A percentile compares a stretch with the other conserved stretches of the same genome.
These are phyloP conservation scores for Tetrapisispora taiwanensis DNA, from an alignment of 805 yeast genomes.

Conservation along the genomic window DNA sequence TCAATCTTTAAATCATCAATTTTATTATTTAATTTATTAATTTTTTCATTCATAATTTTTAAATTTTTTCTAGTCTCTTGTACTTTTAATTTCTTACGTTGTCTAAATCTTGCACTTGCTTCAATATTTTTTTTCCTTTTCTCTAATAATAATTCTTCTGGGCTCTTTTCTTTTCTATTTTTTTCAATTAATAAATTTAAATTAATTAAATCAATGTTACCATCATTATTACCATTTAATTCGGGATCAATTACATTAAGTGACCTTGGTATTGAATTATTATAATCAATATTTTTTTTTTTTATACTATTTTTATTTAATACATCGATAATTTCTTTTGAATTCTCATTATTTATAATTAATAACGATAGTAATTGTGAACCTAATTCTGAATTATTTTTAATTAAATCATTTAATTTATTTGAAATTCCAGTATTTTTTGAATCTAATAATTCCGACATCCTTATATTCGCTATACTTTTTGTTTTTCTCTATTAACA, in stretches of 20 bases:
- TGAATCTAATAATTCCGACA: not conserved
- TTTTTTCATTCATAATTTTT: constrained; percentile 12
- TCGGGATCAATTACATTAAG: not conserved
- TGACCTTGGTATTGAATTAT: not conserved
- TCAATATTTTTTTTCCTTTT: constrained; percentile 85
- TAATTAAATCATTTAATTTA: constrained; percentile 17
- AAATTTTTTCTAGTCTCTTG: constrained; percentile 16
- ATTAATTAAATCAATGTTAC: not conserved
- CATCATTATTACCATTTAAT: not conserved
- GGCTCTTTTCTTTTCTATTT: not conserved
- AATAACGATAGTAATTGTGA: constrained; percentile 23
- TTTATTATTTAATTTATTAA: constrained; percentile 14
- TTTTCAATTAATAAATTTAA: not conserved
- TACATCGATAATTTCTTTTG: constrained; percentile 22
- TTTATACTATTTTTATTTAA: not conserved
- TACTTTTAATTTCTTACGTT: constrained; percentile 30
- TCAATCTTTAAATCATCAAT: constrained; percentile 20
- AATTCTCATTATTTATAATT: constrained; percentile 24
- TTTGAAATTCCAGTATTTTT: constrained; percentile 6
- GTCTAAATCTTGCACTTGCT: constrained; percentile 87
- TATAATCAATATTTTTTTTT: not conserved
- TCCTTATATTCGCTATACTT: too few relatives aligned
- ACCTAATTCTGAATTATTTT: constrained; percentile 23
- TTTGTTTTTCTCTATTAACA: too few relatives aligned
- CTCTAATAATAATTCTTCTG: constrained; percentile 17